Percentiles rank a stretch among this genome's conserved stretches.
Evolutionary conservation across 345 rosid species (phyloP).

Genomic region (Schrenkiella parvula): DNA sequence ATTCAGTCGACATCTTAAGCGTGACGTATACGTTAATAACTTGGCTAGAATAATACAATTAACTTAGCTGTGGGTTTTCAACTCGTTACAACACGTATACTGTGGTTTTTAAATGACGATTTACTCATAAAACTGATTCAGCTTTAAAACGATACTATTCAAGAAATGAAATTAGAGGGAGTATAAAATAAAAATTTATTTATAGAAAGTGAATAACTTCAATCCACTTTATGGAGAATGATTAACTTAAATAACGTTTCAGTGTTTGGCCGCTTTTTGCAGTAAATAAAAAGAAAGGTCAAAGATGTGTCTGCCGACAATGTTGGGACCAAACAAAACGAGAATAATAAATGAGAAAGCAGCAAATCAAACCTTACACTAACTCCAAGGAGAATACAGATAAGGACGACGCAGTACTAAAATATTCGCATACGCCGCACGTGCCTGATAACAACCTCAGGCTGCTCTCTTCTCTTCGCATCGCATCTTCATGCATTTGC

Average conservation of each 20-base stretch:
- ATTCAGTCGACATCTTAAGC: neutral
- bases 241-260: neutral
- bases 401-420: no score
- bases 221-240: neutral
- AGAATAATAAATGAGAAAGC: neutral
- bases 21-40: neutral
- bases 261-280: neutral
- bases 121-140: no score
- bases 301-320: constrained; percentile 19
- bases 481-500: constrained; percentile 24
- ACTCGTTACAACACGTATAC: neutral
- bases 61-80: neutral
- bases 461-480: constrained; percentile 16
- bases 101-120: no score
- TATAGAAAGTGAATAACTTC: no score
- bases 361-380: constrained; percentile 1
- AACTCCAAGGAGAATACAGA: neutral
- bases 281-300: neutral
- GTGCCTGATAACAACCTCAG: neutral
- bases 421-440: constrained; percentile 21
- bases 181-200: no score
- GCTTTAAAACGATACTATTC: no score
- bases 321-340: neutral
- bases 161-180: no score
- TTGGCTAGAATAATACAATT: neutral